Percentiles rank a stretch among this genome's conserved stretches.
Evolutionary conservation across 2,329 filamentous ascomycete genomes (phyloP).

Genomic region (Fusarium avenaceum): DNA sequence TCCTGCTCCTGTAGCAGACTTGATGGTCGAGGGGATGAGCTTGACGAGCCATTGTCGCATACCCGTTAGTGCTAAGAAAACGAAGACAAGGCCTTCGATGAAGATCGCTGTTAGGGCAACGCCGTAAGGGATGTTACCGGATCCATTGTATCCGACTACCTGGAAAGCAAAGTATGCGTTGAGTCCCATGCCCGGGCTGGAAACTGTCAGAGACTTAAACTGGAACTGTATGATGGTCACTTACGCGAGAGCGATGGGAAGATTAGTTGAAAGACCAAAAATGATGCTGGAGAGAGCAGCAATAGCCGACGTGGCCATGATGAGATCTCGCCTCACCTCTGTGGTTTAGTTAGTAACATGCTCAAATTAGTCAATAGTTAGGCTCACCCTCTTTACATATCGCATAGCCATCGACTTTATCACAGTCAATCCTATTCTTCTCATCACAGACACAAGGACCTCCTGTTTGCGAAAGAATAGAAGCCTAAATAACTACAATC

Average conservation of each 20-base stretch:
- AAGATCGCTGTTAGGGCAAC: conserved; percentile 85
- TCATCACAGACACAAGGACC: conserved; percentile 35
- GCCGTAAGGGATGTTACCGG: conserved; percentile 76
- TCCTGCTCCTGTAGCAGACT: conserved; percentile 83
- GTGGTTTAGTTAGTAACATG: too few species aligned
- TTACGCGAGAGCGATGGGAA: too few species aligned
- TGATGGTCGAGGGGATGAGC: conserved; percentile 82
- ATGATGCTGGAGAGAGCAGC: too few species aligned
- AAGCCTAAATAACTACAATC: conserved; percentile 9
- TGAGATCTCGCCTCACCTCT: too few species aligned
- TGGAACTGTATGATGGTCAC: too few species aligned
- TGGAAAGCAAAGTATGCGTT: conserved; percentile 84
- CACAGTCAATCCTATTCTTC: conserved; percentile 54
- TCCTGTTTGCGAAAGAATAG: conserved; percentile 35
- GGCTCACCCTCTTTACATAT: conserved; percentile 52
- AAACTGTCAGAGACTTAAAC: too few species aligned
- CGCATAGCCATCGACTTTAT: conserved; percentile 62
- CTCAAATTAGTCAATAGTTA: too few species aligned
- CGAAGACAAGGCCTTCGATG: conserved; percentile 83
- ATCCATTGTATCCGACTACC: conserved; percentile 78
- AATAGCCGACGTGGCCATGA: too few species aligned
- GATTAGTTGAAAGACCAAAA: too few species aligned
- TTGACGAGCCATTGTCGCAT: conserved; percentile 87
- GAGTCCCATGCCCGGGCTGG: conserved; percentile 60
- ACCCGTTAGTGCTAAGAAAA: conserved; percentile 79